Base-by-base conservation (phyloP, 2,329 filamentous ascomycete genomes). In the Trematosphaeria pertusa region DNA sequence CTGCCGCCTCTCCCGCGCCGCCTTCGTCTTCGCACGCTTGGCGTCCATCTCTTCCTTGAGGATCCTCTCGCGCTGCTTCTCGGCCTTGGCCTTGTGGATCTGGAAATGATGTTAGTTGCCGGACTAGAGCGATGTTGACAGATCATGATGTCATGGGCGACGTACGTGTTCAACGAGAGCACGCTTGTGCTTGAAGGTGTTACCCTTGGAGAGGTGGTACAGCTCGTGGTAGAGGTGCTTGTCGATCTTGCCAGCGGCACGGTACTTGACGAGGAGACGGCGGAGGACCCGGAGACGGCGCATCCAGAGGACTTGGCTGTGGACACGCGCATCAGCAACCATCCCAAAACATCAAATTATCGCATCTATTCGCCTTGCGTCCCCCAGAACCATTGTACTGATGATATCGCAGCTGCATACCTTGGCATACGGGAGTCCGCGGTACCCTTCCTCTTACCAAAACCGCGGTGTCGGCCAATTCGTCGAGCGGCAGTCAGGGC, bases 121-220 rank as follows among this genome's bases (percentile, higher is more conserved):
- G 32, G 43, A 38, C 14, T 48, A 35, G 46, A 54, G 48, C 38
- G 53, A 55, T 50, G 40, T 41, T 55, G 56, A 59, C 43, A 50
- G 48, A 48, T 69, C 59, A 70, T 72, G 64, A 71, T 70, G 64
- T 70, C 65, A 70, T 69, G 53, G 48, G 47, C 46, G 44, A 91
- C 94, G 75, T 95, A 99, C 94, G 85, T 99, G 94, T 87, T 99
- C 94, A 78, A 99, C 91, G 73, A 99, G 88, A 75, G 92, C 94
- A 82, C 94, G 89, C 92, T 97, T 99, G 91, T 99, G 94, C 92
- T 99, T 99, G 89, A 99, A 99, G 79, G 94, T 93, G 88, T 99
- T 99, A 95, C 94, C 95, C 92, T 99, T 99, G 88, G 89, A 94
- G 78, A 96, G 84, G 81, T 97, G 94, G 87, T 99, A 99, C 69